Percentiles rank a stretch among this genome's conserved stretches.
phyloP scores from a whole-genome alignment of 768 basidiomycete species.

The Lactifluus subvellereus region DNA sequence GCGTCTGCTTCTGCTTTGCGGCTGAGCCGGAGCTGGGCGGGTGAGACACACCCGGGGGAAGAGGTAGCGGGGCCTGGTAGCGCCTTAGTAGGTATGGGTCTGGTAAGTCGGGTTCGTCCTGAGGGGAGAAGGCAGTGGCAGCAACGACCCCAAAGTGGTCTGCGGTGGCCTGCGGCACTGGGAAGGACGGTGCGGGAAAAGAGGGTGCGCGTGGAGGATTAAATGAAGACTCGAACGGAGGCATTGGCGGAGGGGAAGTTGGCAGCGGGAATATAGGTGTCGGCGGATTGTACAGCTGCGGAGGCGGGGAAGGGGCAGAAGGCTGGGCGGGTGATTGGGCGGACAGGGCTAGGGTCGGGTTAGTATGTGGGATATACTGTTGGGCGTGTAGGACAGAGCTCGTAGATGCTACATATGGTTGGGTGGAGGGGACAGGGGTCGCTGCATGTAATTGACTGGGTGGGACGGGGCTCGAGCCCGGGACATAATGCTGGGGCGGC shows the following conservation, averaged over 20 bases:
- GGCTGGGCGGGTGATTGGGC: background rate
- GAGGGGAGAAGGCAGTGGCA: conserved; percentile 21
- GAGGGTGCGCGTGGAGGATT: background rate
- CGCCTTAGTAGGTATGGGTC: conserved; percentile 43
- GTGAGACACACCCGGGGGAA: conserved; percentile 32
- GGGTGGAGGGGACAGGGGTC: background rate
- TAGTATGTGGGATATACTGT: background rate
- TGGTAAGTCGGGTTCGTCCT: conserved; percentile 34
- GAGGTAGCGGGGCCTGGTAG: conserved; percentile 50
- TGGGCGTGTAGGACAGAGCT: background rate
- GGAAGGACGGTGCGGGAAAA: conserved; percentile 4
- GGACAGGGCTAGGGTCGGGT: background rate
- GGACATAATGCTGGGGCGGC: background rate
- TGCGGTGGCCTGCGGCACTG: conserved; percentile 2
- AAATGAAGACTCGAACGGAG: conserved; percentile 1
- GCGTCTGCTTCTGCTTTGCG: background rate
- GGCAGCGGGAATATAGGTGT: background rate
- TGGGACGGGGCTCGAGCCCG: background rate
- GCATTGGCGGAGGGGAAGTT: conserved; percentile 8
- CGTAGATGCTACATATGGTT: background rate
- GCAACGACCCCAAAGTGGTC: conserved; percentile 26
- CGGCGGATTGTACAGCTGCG: background rate
- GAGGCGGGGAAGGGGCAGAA: background rate
- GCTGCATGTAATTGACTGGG: background rate
- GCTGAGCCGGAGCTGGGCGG: background rate